phyloP scores from a whole-genome alignment of 176 grass and related monocot genomes.

The Eremochloa ophiuroides region DNA sequence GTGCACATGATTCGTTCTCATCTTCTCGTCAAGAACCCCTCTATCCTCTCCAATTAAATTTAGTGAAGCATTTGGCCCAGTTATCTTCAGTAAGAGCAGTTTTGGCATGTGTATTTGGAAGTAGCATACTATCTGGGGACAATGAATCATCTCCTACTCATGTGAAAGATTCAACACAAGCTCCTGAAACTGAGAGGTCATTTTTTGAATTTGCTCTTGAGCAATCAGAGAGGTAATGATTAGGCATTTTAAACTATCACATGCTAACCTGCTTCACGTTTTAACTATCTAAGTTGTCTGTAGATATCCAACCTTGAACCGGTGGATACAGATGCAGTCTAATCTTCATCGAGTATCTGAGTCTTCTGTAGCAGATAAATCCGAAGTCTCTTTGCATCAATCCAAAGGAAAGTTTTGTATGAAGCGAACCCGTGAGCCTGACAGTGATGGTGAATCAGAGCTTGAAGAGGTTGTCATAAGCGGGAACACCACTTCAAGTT shows the following conservation, averaged over 20 bases:
- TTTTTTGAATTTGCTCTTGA: conserved; percentile 98
- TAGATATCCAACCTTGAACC: conserved; percentile 90
- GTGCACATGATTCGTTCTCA: conserved; percentile 37
- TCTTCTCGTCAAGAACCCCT: conserved; percentile 54
- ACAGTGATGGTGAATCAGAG: conserved; percentile 75
- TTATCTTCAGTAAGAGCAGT: conserved; percentile 90
- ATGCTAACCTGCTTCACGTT: conserved; percentile 9
- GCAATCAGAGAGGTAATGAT: conserved; percentile 83
- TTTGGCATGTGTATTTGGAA: conserved; percentile 93
- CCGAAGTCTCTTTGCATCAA: conserved; percentile 37
- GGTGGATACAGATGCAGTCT: conserved; percentile 99
- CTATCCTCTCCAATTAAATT: conserved; percentile 84
- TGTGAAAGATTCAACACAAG: conserved; percentile 44
- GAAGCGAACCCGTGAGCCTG: conserved; percentile 73
- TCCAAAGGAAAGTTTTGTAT: conserved; percentile 57
- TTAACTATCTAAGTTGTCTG: conserved; percentile 31
- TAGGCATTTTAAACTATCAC: conserved; percentile 19
- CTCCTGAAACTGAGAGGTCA: conserved; percentile 67
- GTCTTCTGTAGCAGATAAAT: conserved; percentile 59
- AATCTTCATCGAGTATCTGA: conserved; percentile 94
- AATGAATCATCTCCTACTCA: conserved; percentile 54
- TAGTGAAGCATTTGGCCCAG: conserved; percentile 81
- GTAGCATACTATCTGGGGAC: conserved; percentile 71
- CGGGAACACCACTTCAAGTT: conserved; percentile 43
- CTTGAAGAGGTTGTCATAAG: conserved; percentile 44